These are phyloP conservation scores for Rostrohypoxylon terebratum DNA, from an alignment of 495 filamentous ascomycete species.

Conservation along the genomic window DNA sequence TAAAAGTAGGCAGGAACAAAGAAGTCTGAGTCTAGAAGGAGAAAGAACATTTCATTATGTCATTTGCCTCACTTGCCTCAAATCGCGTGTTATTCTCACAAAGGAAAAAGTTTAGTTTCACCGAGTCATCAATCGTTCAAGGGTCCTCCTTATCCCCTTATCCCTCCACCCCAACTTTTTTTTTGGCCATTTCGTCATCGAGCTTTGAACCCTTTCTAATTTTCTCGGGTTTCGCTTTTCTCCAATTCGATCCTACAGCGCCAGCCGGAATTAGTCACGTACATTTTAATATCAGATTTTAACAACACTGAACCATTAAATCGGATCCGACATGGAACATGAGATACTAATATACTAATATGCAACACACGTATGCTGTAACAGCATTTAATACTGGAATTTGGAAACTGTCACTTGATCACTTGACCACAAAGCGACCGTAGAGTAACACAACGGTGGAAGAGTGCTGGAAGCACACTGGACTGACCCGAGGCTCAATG, in stretches of 20 bases:
- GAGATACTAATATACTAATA: background rate
- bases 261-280: conserved; percentile 19
- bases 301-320: background rate
- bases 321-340: background rate
- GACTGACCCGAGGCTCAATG: conserved; percentile 17
- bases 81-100: conserved; percentile 15
- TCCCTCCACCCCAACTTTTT: conserved; percentile 30
- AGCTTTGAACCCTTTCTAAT: conserved; percentile 38
- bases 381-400: background rate
- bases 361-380: background rate
- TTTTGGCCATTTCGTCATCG: conserved; percentile 44
- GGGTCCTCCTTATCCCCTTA: conserved; percentile 25
- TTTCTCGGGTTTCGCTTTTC: conserved; percentile 30
- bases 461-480: background rate
- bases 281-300: conserved; percentile 5
- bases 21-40: background rate
- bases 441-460: conserved; percentile 4
- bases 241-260: conserved; percentile 31
- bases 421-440: background rate
- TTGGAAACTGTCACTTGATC: conserved; percentile 2
- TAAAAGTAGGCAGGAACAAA: background rate
- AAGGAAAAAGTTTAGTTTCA: conserved; percentile 44
- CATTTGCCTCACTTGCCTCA: conserved; percentile 25
- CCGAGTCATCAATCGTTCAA: conserved; percentile 38
- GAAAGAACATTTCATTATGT: conserved; percentile 14